These are phyloP conservation scores for Aspergillus wentii DNA, from an alignment of 495 filamentous ascomycete genomes.

Conservation along the genomic window DNA sequence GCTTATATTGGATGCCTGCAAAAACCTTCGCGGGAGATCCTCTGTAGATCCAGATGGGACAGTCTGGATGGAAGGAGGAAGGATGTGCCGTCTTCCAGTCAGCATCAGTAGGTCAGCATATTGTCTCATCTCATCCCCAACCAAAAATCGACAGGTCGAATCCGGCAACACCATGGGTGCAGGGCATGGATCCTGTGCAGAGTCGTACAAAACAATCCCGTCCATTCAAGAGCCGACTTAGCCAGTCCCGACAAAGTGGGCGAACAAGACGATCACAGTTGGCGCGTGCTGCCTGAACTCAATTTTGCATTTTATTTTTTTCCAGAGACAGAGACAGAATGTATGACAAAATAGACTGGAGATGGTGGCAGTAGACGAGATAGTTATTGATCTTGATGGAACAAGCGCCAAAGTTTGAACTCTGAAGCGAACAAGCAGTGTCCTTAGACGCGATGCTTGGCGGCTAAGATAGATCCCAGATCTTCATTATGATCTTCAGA, in stretches of 20 bases:
- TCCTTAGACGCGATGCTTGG: too few relatives aligned
- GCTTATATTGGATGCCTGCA: constrained; percentile 22
- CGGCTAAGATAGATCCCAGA: too few relatives aligned
- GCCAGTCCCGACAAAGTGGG: constrained; percentile 28
- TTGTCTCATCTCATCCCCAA: neutral
- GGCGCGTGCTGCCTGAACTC: constrained; percentile 39
- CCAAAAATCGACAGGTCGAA: neutral
- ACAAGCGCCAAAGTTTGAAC: too few relatives aligned
- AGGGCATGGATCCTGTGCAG: constrained; percentile 1
- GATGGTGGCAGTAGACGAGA: too few relatives aligned
- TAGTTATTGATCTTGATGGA: too few relatives aligned
- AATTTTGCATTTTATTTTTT: too few relatives aligned
- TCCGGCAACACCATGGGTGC: neutral
- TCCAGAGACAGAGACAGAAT: too few relatives aligned
- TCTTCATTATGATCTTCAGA: too few relatives aligned
- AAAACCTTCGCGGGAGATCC: constrained; percentile 44
- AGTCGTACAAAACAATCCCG: constrained; percentile 4
- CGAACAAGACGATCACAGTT: constrained; percentile 28
- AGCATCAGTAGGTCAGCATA: constrained; percentile 1
- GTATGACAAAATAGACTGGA: too few relatives aligned
- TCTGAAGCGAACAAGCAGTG: too few relatives aligned
- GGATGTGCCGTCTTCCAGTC: neutral
- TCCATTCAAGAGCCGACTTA: too few relatives aligned
- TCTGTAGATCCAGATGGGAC: constrained; percentile 30
- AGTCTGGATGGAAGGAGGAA: neutral